These are phyloP conservation scores for Colletotrichum musae DNA, from an alignment of 2,329 filamentous ascomycete genomes.

Conservation along the genomic window DNA sequence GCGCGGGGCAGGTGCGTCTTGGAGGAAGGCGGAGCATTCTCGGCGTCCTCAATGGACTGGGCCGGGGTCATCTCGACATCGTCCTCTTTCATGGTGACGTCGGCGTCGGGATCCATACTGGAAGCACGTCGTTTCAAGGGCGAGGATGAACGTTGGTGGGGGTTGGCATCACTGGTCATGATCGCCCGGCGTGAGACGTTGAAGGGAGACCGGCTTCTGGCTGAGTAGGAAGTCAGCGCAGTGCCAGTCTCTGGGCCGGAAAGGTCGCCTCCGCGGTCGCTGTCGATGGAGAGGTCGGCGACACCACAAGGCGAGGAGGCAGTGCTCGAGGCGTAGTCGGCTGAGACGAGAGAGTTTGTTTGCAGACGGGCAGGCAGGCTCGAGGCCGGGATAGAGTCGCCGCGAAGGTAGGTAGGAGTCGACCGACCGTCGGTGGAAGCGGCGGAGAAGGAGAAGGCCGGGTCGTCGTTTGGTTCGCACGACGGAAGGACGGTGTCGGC, in stretches of 20 bases:
- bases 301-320: conserved; percentile 73
- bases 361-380: conserved; percentile 68
- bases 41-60: conserved; percentile 29
- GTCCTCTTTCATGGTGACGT: conserved; percentile 51
- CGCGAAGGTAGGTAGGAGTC: conserved; percentile 47
- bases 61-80: conserved; percentile 36
- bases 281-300: conserved; percentile 70
- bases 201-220: conserved; percentile 68
- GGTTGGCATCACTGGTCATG: conserved; percentile 72
- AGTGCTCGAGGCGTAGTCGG: conserved; percentile 68
- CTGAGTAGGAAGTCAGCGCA: conserved; percentile 51
- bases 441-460: conserved; percentile 65
- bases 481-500: conserved; percentile 66
- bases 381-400: conserved; percentile 58
- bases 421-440: conserved; percentile 47
- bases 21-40: conserved; percentile 20
- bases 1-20: conserved; percentile 50
- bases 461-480: conserved; percentile 66
- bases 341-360: conserved; percentile 57
- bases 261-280: conserved; percentile 64
- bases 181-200: conserved; percentile 66
- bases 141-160: conserved; percentile 73
- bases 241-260: conserved; percentile 58
- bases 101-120: conserved; percentile 69
- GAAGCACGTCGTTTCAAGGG: conserved; percentile 75